Evolutionary conservation across 352 stramenopile genomes (phyloP).

Genomic region (Phytopythium helicoides): DNA sequence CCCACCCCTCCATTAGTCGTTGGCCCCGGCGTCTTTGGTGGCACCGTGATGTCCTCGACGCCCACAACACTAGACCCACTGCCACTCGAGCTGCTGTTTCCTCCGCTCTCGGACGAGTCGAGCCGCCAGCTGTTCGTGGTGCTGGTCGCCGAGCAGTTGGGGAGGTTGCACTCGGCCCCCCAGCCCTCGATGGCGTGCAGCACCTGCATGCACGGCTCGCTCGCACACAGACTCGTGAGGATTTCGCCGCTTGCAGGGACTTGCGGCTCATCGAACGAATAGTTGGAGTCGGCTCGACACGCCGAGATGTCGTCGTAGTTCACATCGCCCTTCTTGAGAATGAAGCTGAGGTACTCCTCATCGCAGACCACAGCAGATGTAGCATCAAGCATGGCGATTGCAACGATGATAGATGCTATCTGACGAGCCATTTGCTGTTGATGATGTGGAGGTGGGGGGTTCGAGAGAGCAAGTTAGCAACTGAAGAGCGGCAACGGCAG

Average conservation of each 20-base stretch:
- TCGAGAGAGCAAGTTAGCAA: no score
- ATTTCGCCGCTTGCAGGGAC: constrained; percentile 1
- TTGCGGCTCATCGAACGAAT: not conserved
- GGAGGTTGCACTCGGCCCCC: not conserved
- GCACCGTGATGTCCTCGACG: no score
- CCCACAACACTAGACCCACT: not conserved
- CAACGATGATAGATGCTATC: not conserved
- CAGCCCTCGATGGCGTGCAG: not conserved
- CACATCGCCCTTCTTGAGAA: not conserved
- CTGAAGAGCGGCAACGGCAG: no score
- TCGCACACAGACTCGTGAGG: constrained; percentile 1
- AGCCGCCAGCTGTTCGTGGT: not conserved
- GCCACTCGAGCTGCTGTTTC: not conserved
- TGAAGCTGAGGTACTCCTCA: not conserved
- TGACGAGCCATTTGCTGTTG: not conserved
- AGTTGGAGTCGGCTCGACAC: not conserved
- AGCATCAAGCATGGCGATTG: not conserved
- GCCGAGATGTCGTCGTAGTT: not conserved
- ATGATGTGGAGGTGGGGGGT: no score
- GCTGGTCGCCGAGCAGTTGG: not conserved
- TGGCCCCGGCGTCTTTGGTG: no score
- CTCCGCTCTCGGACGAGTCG: not conserved
- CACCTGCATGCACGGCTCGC: not conserved
- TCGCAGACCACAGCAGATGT: not conserved
- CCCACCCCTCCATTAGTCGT: no score